A percentile compares a stretch with the other conserved stretches of the same genome.
Evolutionary conservation across 768 basidiomycete species (phyloP).

Genomic region (Kwoniella botswanensis): DNA sequence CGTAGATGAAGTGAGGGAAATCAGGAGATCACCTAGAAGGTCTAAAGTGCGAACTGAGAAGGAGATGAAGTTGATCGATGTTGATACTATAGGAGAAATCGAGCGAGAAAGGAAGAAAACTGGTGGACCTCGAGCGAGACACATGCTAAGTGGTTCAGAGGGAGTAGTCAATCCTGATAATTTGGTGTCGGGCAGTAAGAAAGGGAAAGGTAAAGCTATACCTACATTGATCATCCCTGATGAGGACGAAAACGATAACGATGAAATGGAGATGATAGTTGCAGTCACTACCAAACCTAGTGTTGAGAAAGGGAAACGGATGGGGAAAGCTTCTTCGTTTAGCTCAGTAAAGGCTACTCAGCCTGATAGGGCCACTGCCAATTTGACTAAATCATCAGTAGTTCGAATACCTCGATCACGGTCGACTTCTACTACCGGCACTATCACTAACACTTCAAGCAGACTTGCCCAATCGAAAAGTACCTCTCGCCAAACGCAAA

Average conservation of each 20-base stretch:
- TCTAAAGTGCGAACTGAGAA: neutral
- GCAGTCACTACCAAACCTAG: neutral
- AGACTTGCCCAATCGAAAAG: no score
- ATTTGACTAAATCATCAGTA: no score
- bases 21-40: constrained; percentile 24
- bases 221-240: constrained; percentile 7
- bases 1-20: neutral
- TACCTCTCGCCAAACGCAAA: no score
- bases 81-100: neutral
- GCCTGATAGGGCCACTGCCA: no score
- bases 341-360: no score
- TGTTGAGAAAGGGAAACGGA: neutral
- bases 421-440: no score
- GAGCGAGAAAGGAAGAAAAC: neutral
- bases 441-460: no score
- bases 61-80: neutral
- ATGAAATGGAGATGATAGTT: neutral
- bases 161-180: neutral
- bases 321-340: no score
- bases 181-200: neutral
- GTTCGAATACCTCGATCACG: no score
- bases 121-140: neutral
- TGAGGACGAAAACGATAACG: neutral
- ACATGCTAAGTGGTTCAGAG: neutral
- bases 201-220: neutral